Percentiles rank a stretch among this genome's conserved stretches.
Conservation (phyloP, 2,329 filamentous ascomycete genomes). For the Alternaria brassicicola region DNA sequence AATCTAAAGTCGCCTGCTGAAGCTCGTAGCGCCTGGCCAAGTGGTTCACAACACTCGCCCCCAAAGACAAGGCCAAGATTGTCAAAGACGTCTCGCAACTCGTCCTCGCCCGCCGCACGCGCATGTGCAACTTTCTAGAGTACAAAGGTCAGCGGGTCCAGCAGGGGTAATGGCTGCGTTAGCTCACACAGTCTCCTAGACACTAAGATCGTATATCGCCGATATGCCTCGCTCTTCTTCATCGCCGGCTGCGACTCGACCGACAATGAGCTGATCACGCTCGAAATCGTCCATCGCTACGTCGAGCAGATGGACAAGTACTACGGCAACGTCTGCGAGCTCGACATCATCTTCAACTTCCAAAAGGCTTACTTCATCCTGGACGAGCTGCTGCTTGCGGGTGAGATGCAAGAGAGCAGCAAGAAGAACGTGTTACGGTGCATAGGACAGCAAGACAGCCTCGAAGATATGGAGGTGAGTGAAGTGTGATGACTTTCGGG, state of each 20-base stretch:
- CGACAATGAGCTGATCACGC: slow-evolving; percentile 96
- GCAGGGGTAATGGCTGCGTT: slow-evolving; percentile 22
- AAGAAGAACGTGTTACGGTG: slow-evolving; percentile 98
- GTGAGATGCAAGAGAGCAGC: slow-evolving; percentile 97
- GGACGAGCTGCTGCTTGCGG: slow-evolving; percentile 91
- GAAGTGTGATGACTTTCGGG: slow-evolving; percentile 23
- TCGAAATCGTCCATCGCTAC: slow-evolving; percentile 98
- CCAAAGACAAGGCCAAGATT: slow-evolving; percentile 99
- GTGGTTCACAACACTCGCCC: slow-evolving; percentile 98
- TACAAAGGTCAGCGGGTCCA: slow-evolving; percentile 78
- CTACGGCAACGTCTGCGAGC: slow-evolving; percentile 99
- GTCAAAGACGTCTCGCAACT: slow-evolving; percentile 99
- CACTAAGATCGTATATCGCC: slow-evolving; percentile 97
- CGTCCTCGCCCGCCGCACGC: slow-evolving; percentile 90
- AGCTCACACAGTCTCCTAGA: slow-evolving; percentile 62
- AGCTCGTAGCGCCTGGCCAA: slow-evolving; percentile 85
- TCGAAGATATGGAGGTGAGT: slow-evolving; percentile 99
- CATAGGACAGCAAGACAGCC: slow-evolving; percentile 94
- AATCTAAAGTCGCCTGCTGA: slow-evolving; percentile 38
- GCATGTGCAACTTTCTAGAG: slow-evolving; percentile 99
- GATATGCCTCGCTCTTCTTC: slow-evolving; percentile 98
- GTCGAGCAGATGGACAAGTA: slow-evolving; percentile 99
- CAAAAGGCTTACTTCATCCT: slow-evolving; percentile 99
- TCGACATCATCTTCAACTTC: slow-evolving; percentile 99
- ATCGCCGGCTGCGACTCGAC: slow-evolving; percentile 97